phyloP scores from a whole-genome alignment of 2,329 filamentous ascomycete genomes.

The Colletotrichum acutatum region DNA sequence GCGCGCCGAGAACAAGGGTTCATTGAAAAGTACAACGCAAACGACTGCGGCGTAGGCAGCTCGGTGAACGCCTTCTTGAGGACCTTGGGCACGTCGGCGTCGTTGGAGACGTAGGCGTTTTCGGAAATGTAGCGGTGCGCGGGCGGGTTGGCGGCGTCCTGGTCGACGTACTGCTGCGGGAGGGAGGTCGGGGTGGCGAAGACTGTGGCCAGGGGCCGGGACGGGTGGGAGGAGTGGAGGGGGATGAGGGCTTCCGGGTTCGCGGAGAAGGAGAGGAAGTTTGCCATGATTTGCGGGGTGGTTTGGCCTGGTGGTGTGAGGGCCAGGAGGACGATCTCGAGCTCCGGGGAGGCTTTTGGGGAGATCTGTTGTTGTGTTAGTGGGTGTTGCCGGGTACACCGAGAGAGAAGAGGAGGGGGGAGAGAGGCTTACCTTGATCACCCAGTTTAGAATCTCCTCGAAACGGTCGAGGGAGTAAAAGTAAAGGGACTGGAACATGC shows the following conservation, averaged over 20 bases:
- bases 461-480: constrained; percentile 59
- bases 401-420: too few relatives aligned
- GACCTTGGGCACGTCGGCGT: constrained; percentile 55
- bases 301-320: constrained; percentile 42
- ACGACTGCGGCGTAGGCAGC: constrained; percentile 56
- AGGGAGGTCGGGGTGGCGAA: constrained; percentile 53
- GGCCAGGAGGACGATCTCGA: constrained; percentile 53
- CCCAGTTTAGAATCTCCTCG: constrained; percentile 58
- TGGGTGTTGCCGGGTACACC: not conserved
- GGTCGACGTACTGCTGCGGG: constrained; percentile 52
- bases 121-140: constrained; percentile 60
- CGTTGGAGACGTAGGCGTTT: constrained; percentile 61
- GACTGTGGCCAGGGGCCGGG: constrained; percentile 43
- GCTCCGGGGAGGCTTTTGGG: constrained; percentile 47
- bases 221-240: constrained; percentile 21
- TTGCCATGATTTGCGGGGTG: constrained; percentile 47
- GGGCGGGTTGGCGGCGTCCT: constrained; percentile 58
- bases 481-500: constrained; percentile 52
- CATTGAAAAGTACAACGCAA: constrained; percentile 63
- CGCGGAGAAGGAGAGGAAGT: constrained; percentile 54
- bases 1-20: constrained; percentile 51
- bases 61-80: constrained; percentile 59
- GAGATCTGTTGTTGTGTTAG: constrained; percentile 36
- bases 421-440: constrained; percentile 47
- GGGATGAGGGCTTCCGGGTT: constrained; percentile 34